Evolutionary conservation across 2,329 filamentous ascomycete genomes (phyloP).

Genomic region (Sphaerulina musiva): DNA sequence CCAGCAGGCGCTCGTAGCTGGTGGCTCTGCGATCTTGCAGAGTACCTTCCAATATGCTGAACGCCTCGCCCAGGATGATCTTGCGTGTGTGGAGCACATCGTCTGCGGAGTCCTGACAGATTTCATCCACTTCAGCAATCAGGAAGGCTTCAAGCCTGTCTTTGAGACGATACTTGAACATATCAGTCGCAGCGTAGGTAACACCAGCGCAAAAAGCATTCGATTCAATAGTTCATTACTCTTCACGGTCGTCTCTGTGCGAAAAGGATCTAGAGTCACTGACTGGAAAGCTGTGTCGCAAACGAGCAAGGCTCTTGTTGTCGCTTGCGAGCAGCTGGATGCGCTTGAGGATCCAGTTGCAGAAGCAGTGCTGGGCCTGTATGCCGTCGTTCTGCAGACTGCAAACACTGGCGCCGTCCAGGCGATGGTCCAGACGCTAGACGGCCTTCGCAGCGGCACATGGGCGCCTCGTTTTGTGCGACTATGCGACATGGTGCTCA

Average conservation of each 20-base stretch:
- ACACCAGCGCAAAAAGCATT: slow-evolving; percentile 38
- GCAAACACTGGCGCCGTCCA: slow-evolving; percentile 75
- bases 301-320: slow-evolving; percentile 30
- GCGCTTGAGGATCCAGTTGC: slow-evolving; percentile 23
- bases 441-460: slow-evolving; percentile 57
- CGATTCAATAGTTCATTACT: slow-evolving; percentile 48
- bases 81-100: slow-evolving; percentile 44
- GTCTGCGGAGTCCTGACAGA: slow-evolving; percentile 72
- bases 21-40: slow-evolving; percentile 48
- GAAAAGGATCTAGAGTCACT: slow-evolving; percentile 67
- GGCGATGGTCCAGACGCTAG: slow-evolving; percentile 59
- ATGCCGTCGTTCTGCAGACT: slow-evolving; percentile 63
- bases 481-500: slow-evolving; percentile 76
- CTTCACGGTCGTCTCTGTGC: slow-evolving; percentile 66
- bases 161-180: slow-evolving; percentile 56
- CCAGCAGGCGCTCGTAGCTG: slow-evolving; percentile 53
- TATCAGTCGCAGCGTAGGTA: slow-evolving; percentile 32
- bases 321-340: slow-evolving; percentile 14
- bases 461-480: slow-evolving; percentile 69
- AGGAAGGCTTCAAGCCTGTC: slow-evolving; percentile 65
- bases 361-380: slow-evolving; percentile 40
- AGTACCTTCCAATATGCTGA: slow-evolving; percentile 40
- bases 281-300: slow-evolving; percentile 64
- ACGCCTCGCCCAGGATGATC: slow-evolving; percentile 18
- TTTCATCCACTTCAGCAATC: slow-evolving; percentile 72